Evolutionary conservation across 306 rosid species (phyloP).

Genomic region (Dalbergia oliveri): DNA sequence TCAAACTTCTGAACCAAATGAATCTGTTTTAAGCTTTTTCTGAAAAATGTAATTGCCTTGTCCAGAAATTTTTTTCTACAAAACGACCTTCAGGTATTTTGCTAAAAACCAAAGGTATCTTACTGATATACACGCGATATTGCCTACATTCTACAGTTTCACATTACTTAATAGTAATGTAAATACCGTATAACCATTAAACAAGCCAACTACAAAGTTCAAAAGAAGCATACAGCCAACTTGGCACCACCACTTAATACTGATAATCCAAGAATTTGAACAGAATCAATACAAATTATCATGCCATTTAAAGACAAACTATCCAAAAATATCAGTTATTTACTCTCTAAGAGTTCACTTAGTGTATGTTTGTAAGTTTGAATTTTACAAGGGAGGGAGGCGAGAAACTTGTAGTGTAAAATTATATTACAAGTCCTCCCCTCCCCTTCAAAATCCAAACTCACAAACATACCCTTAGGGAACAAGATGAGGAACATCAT

Average conservation of each 20-base stretch:
- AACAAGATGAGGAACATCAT: background rate
- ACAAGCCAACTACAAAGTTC: background rate
- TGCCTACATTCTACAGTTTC: background rate
- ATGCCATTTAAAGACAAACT: background rate
- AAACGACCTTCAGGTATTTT: background rate
- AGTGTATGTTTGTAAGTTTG: too few relatives aligned
- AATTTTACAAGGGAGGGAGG: too few relatives aligned
- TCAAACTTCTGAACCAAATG: background rate
- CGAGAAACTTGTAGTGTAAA: too few relatives aligned
- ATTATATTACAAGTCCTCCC: too few relatives aligned
- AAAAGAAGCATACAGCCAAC: background rate
- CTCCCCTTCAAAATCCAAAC: too few relatives aligned
- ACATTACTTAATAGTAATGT: background rate
- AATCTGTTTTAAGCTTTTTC: background rate
- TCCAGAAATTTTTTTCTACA: background rate
- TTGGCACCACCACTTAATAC: background rate
- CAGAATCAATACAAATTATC: background rate
- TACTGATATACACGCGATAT: background rate
- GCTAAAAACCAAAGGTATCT: background rate
- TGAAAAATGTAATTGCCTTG: background rate
- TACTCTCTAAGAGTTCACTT: background rate
- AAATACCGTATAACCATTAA: background rate
- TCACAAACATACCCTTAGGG: too few relatives aligned
- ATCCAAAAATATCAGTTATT: background rate
- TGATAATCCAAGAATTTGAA: background rate